Conservation (phyloP, 2,329 filamentous ascomycete genomes). For the Saccharata proteae region DNA sequence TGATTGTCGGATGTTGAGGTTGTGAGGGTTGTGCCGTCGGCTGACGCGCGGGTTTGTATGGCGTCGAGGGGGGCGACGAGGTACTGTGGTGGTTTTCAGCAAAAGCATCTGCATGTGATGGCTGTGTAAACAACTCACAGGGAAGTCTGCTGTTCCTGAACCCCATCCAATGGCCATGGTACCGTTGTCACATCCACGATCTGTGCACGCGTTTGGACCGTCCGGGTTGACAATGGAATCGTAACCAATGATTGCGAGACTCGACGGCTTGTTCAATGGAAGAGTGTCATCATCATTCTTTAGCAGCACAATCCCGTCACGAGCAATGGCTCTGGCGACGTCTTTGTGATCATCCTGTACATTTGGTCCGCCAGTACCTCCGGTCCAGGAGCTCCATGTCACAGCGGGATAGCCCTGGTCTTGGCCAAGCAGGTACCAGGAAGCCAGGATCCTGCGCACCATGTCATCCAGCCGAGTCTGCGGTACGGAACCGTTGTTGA, state of each 20-base stretch:
- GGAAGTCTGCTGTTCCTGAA: slow-evolving; percentile 39
- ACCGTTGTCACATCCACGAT: slow-evolving; percentile 51
- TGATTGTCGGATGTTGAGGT: slow-evolving; percentile 28
- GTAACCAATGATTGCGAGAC: slow-evolving; percentile 53
- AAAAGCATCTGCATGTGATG: not conserved
- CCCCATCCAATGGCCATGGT: slow-evolving; percentile 60
- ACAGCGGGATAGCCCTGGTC: slow-evolving; percentile 32
- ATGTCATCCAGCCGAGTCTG: slow-evolving; percentile 30
- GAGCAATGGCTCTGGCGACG: slow-evolving; percentile 29
- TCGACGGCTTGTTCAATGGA: slow-evolving; percentile 55
- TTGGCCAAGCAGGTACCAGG: slow-evolving; percentile 38
- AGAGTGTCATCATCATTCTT: slow-evolving; percentile 58
- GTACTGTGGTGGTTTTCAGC: slow-evolving; percentile 18
- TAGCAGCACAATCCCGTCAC: slow-evolving; percentile 37
- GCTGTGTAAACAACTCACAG: slow-evolving; percentile 10
- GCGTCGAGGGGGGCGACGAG: slow-evolving; percentile 32
- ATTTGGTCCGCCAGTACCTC: slow-evolving; percentile 21
- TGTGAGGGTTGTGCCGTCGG: slow-evolving; percentile 25
- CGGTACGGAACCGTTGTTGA: slow-evolving; percentile 34
- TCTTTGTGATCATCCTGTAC: slow-evolving; percentile 29
- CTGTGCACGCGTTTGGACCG: slow-evolving; percentile 68
- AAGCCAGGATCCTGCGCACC: slow-evolving; percentile 32
- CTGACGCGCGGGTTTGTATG: slow-evolving; percentile 25
- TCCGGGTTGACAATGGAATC: slow-evolving; percentile 65
- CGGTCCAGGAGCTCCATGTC: slow-evolving; percentile 28